Conservation (phyloP, 805 yeast species). For the Priceomyces fermenticarens region DNA sequence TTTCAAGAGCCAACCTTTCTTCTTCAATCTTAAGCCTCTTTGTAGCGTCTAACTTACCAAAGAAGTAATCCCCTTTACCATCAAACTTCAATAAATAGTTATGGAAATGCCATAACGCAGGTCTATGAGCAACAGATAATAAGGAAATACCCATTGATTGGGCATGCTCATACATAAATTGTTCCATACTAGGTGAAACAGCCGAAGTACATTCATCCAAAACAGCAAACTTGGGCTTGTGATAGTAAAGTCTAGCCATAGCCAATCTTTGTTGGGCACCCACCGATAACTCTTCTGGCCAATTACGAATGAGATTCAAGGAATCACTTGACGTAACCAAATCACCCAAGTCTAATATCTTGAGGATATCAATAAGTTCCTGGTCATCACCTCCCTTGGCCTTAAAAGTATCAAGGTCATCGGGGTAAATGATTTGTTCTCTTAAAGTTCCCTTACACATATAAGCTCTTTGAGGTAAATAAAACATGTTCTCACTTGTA, state of each 20-base stretch:
- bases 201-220: conserved; percentile 95
- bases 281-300: conserved; percentile 85
- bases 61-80: conserved; percentile 70
- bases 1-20: conserved; percentile 69
- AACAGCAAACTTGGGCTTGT: conserved; percentile 89
- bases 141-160: conserved; percentile 75
- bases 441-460: conserved; percentile 75
- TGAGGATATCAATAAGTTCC: conserved; percentile 52
- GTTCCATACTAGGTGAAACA: conserved; percentile 87
- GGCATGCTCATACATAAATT: conserved; percentile 82
- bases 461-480: conserved; percentile 91
- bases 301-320: conserved; percentile 67
- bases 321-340: conserved; percentile 44
- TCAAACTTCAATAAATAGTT: conserved; percentile 77
- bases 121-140: conserved; percentile 87
- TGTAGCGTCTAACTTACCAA: conserved; percentile 65
- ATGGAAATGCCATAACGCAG: conserved; percentile 92
- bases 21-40: conserved; percentile 73
- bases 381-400: conserved; percentile 39
- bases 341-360: conserved; percentile 58
- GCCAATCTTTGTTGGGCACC: conserved; percentile 95
- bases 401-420: conserved; percentile 57
- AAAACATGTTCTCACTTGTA: conserved; percentile 64
- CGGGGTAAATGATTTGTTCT: conserved; percentile 89
- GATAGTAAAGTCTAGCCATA: conserved; percentile 89